These are phyloP conservation scores for Chytriomyces sp. DNA, from an alignment of 192 early-diverging fungal species.

Conservation along the genomic window DNA sequence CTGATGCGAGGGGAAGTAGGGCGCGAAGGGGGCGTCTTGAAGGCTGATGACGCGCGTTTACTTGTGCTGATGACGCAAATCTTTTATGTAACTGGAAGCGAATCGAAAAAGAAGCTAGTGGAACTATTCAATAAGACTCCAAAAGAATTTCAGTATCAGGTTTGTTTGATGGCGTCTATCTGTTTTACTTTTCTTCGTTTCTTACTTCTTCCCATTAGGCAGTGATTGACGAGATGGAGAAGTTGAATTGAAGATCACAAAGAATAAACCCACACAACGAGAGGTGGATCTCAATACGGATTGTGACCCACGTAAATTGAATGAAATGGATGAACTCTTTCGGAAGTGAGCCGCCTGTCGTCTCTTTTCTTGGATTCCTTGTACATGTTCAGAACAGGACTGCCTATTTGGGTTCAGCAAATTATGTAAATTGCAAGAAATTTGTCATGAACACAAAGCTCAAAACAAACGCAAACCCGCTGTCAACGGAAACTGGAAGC, in stretches of 20 bases:
- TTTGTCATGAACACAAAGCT: no score
- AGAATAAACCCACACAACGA: neutral
- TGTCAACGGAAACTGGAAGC: no score
- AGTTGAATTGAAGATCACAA: neutral
- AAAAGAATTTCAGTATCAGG: conserved; percentile 67
- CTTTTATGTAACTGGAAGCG: conserved; percentile 82
- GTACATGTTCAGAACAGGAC: neutral
- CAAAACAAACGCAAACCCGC: no score
- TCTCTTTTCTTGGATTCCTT: neutral
- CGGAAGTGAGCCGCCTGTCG: no score
- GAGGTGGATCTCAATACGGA: no score
- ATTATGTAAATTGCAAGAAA: no score
- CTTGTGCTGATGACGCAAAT: conserved; percentile 79
- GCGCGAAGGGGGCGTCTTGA: conserved; percentile 52
- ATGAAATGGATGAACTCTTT: no score
- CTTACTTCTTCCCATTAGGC: neutral
- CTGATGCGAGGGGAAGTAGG: conserved; percentile 85
- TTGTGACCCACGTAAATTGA: no score
- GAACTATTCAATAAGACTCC: conserved; percentile 82
- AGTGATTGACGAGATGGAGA: conserved; percentile 4
- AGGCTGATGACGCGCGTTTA: conserved; percentile 71
- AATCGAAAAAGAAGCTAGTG: conserved; percentile 65
- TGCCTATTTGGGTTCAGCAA: no score
- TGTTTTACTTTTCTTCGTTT: conserved; percentile 22
- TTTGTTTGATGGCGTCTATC: conserved; percentile 23